Evolutionary conservation across 1,284 basidiomycete genomes (phyloP).

Genomic region (Cyathus pygmaeus): DNA sequence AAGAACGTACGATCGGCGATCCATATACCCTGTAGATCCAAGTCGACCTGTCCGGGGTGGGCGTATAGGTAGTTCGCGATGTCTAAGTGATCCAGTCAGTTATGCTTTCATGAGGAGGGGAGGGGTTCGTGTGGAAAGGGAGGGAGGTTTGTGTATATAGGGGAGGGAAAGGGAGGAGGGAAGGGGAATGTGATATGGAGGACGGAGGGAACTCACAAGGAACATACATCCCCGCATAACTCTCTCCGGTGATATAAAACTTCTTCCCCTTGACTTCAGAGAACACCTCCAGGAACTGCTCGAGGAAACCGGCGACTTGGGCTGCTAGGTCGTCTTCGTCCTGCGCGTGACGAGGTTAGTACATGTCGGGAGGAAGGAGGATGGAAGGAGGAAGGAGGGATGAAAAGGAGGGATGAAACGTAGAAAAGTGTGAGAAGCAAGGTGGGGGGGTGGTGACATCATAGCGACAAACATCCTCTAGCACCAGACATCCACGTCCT

Average conservation of each 20-base stretch:
- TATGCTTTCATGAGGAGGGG: neutral
- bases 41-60: conserved; percentile 60
- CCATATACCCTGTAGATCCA: conserved; percentile 77
- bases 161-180: no score
- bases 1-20: conserved; percentile 69
- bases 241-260: conserved; percentile 75
- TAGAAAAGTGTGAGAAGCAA: no score
- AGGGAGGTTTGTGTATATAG: no score
- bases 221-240: conserved; percentile 73
- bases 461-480: no score
- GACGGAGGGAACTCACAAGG: conserved; percentile 59
- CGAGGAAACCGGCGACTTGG: conserved; percentile 73
- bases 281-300: conserved; percentile 81
- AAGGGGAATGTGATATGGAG: no score
- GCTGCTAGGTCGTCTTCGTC: conserved; percentile 74
- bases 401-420: no score
- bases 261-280: conserved; percentile 76
- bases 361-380: no score
- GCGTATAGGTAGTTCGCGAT: conserved; percentile 79
- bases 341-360: conserved; percentile 48
- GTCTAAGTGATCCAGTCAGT: conserved; percentile 50
- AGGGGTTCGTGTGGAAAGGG: no score
- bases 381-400: no score
- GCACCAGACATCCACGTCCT: no score
- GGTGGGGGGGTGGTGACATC: no score